phyloP scores from a whole-genome alignment of 2,329 filamentous ascomycete species.

The Didymella keratinophila region DNA sequence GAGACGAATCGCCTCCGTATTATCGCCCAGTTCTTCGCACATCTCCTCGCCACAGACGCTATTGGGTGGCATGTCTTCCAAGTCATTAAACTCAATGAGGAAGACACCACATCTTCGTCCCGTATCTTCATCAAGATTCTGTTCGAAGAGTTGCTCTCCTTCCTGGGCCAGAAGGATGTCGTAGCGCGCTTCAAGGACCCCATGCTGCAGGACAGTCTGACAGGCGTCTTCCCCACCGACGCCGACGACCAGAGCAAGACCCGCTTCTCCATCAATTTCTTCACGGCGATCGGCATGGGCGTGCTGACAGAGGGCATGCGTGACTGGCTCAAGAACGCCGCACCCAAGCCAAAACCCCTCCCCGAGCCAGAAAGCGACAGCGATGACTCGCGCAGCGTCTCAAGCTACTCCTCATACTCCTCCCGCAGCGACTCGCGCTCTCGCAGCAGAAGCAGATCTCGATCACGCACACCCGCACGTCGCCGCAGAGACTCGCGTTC shows the following conservation, averaged over 20 bases:
- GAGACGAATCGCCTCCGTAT: constrained; percentile 96
- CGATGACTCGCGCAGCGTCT: constrained; percentile 45
- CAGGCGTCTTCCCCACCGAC: constrained; percentile 88
- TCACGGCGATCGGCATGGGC: constrained; percentile 97
- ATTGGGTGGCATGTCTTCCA: constrained; percentile 92
- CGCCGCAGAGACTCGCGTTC: constrained; percentile 23
- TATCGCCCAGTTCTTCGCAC: constrained; percentile 92
- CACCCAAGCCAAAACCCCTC: constrained; percentile 79
- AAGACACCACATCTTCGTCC: constrained; percentile 94
- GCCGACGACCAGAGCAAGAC: constrained; percentile 82
- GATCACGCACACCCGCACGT: constrained; percentile 17
- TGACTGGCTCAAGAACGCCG: constrained; percentile 79
- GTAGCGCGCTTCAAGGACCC: constrained; percentile 78
- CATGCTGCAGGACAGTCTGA: constrained; percentile 76
- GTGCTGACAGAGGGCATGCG: constrained; percentile 94
- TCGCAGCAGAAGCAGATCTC: constrained; percentile 30
- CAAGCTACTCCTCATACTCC: constrained; percentile 46
- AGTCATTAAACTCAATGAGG: constrained; percentile 88
- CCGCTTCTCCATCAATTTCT: constrained; percentile 98
- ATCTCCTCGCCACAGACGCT: constrained; percentile 85
- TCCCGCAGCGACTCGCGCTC: constrained; percentile 40
- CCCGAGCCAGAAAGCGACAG: constrained; percentile 47
- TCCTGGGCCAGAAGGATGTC: constrained; percentile 82
- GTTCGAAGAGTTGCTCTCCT: constrained; percentile 89
- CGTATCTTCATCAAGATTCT: constrained; percentile 99